Conservation (phyloP, 1,284 basidiomycete genomes). For the Takashimella tepidaria region DNA sequence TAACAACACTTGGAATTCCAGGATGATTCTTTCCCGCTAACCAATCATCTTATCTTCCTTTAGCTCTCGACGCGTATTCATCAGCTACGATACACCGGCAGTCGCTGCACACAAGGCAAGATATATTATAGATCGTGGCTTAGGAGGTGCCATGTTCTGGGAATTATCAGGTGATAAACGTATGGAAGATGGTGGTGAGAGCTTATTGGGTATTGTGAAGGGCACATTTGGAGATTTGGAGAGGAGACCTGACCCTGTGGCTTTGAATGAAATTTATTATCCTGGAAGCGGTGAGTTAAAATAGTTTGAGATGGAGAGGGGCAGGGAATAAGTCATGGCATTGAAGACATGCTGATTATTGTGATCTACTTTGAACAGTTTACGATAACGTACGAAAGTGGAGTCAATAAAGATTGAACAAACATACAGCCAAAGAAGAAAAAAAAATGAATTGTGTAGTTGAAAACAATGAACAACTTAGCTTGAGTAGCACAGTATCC, state of each 20-base stretch:
- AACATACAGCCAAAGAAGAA: no score
- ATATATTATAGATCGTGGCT: conserved; percentile 61
- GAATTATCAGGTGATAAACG: conserved; percentile 48
- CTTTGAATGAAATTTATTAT: conserved; percentile 38
- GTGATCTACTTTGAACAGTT: conserved; percentile 8
- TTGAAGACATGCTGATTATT: background rate
- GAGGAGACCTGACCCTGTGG: conserved; percentile 12
- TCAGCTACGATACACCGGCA: conserved; percentile 75
- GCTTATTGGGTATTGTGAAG: conserved; percentile 30
- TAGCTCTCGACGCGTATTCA: conserved; percentile 44
- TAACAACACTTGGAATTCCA: conserved; percentile 52
- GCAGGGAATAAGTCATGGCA: background rate
- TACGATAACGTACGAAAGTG: conserved; percentile 19
- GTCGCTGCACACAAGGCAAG: conserved; percentile 68
- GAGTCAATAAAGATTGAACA: background rate
- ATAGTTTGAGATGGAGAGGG: background rate
- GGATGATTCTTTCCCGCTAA: no score
- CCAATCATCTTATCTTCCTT: no score
- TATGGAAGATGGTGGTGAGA: conserved; percentile 20
- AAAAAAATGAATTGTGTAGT: no score
- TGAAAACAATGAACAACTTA: no score
- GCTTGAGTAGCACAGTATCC: no score
- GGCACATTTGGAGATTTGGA: conserved; percentile 35
- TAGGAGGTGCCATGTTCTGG: conserved; percentile 79
- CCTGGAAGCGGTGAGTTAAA: conserved; percentile 37